Base-by-base conservation (phyloP, 2,329 filamentous ascomycete species). In the Mollisia scopiformis region DNA sequence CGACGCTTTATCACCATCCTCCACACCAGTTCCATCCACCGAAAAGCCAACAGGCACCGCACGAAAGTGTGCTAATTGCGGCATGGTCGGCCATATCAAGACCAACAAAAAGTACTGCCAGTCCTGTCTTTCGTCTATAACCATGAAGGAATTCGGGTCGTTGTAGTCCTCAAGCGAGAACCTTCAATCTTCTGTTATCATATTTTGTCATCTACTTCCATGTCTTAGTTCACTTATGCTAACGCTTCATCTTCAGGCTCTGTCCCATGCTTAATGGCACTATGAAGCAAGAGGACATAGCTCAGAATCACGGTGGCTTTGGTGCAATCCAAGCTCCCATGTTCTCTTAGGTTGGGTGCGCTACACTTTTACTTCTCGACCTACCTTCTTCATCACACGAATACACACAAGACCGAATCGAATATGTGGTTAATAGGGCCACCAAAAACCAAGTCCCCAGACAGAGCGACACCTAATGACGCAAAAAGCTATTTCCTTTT, bases 51-150 rank as follows among this genome's bases (percentile, higher is more conserved):
- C 79, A 51, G 87, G 88, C 63, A 96, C 92, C 59, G 89, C 89
- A 33, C 85, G 96, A 71, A 98, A 98, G 80, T 99, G 95, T 78
- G 95, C 95, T 68, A 98, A 97, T 76, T 99, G 95, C 78, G 95
- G 95, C 54, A 91, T 95, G 75, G 90, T 96, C 57, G 95, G 95
- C 31, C 95, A 99, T 73, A 99, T 99, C 82, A 97, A 97, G 78
- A 98, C 94, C 51, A 98, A 98, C 82, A 96, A 97, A 80, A 98
- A 97, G 92, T 95, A 85, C 64, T 71, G 66, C 61, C 55, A 58
- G 56, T 23, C 25, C 19, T 58, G 47, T 47, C 43, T 11, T 28
- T 25, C 6, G 21, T 16, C 21, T 14, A 47, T 16, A 47, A 13
- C 23, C 13, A 27, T 27, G 43, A 47, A 6, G 27, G 25, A 60